phyloP scores from a whole-genome alignment of 2,329 filamentous ascomycete species.

The Penicillium psychrosexuale region DNA sequence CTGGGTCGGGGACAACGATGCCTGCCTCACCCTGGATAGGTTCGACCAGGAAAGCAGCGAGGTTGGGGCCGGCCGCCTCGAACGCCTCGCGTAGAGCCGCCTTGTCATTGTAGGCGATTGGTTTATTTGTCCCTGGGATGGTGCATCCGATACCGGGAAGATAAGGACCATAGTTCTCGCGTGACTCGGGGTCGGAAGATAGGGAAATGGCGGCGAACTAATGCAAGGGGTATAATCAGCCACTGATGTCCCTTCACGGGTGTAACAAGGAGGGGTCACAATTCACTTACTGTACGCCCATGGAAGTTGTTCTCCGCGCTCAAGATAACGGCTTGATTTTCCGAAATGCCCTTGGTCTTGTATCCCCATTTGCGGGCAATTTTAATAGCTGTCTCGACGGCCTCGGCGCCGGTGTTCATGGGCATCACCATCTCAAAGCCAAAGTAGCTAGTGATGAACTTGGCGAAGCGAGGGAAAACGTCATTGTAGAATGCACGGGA shows the following conservation, averaged over 20 bases:
- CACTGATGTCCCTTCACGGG: neutral
- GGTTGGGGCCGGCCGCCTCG: conserved; percentile 75
- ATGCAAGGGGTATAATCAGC: conserved; percentile 11
- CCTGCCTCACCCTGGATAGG: conserved; percentile 97
- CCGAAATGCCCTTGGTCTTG: conserved; percentile 86
- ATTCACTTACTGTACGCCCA: conserved; percentile 73
- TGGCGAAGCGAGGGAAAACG: conserved; percentile 92
- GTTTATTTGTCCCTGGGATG: conserved; percentile 70
- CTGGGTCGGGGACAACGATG: conserved; percentile 88
- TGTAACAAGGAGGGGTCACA: conserved; percentile 3
- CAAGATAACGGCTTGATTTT: conserved; percentile 80
- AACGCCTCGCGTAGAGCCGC: conserved; percentile 75
- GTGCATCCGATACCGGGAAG: conserved; percentile 80
- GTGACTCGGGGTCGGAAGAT: conserved; percentile 91
- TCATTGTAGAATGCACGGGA: conserved; percentile 97
- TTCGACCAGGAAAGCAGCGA: conserved; percentile 90
- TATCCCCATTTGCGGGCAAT: conserved; percentile 97
- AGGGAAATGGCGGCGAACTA: conserved; percentile 93
- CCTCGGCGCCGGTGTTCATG: conserved; percentile 97
- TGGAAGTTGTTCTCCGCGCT: conserved; percentile 92
- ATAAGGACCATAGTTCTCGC: conserved; percentile 95
- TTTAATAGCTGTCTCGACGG: conserved; percentile 94
- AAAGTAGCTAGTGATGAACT: conserved; percentile 84
- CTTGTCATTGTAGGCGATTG: conserved; percentile 83
- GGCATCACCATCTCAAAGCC: conserved; percentile 97